Evolutionary conservation across 140 eudicot genomes (phyloP), one percentile per base, ranked within the genome.

Genomic region (Ambrosia hybrid): DNA sequence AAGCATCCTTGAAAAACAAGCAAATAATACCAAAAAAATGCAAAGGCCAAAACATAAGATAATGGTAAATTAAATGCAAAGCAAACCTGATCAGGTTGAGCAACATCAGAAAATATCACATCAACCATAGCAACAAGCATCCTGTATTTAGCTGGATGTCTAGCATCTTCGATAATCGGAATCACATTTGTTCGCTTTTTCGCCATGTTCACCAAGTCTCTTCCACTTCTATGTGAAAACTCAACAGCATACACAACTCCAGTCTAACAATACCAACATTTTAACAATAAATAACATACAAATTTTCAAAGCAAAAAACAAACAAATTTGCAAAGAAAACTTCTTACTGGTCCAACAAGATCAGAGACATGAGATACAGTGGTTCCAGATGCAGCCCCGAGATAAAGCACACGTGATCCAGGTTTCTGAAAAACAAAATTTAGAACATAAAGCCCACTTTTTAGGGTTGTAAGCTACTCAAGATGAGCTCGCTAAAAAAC

Each of bases 71-170:
- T 9, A 9, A 48, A 48, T 9, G 53, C 53, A 48, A 71, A 56
- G 49, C 85, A 79, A 49, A 92, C 97, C 91, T 91, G 96, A 71
- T 91, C 96, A 65, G 97, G 96, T 82, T 88, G 97, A 70, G 98
- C 98, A 89, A 93, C 97, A 82, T 93, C 97, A 76, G 97, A 87
- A 78, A 93, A 93, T 6, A 93, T 82, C 15, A 93, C 98, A 87
- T 93, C 98, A 57, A 93, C 98, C 97, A 93, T 93, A 13, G 88
- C 91, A 61, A 93, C 97, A 72, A 93, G 93, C 97, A 90, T 90
- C 45, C 98, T 86, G 76, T 93, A 93, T 74, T 87, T 93, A 46
- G 97, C 90, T 17, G 97, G 98, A 87, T 93, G 97, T 63, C 98
- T 85, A 5, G 98, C 98, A 85, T 93, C 98, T 73, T 93, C 98